Evolutionary conservation across 2,329 filamentous ascomycete species (phyloP).

Genomic region (Dactylella cylindrospora): DNA sequence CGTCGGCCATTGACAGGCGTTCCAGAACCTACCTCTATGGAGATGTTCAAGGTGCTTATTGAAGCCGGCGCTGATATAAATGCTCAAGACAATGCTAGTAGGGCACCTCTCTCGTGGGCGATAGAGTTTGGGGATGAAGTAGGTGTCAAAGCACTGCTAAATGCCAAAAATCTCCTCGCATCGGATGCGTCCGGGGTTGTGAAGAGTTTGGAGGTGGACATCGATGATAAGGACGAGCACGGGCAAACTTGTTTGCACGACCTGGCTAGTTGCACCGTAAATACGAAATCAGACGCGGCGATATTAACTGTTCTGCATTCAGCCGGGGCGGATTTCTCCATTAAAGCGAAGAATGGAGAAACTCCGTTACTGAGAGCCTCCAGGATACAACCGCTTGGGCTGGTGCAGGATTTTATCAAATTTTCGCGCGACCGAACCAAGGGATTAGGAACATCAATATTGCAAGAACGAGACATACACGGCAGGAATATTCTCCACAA

Average conservation of each 20-base stretch:
- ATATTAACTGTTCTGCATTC: background rate
- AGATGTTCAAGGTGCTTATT: background rate
- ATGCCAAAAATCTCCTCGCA: background rate
- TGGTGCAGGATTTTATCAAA: background rate
- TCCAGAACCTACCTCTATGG: background rate
- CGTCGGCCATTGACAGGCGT: background rate
- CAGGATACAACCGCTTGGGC: background rate
- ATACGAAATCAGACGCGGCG: background rate
- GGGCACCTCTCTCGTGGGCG: slow-evolving; percentile 1
- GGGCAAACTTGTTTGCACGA: slow-evolving; percentile 2
- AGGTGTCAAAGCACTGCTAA: background rate
- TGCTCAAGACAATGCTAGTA: slow-evolving; percentile 5
- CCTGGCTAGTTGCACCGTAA: background rate
- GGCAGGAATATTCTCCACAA: background rate
- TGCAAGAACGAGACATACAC: background rate
- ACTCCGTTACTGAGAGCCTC: background rate
- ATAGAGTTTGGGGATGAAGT: background rate
- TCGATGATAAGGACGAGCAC: background rate
- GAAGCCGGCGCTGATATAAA: background rate
- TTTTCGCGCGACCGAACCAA: background rate
- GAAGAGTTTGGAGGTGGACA: background rate
- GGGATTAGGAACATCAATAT: background rate
- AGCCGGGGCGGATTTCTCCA: background rate
- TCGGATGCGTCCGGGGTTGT: background rate
- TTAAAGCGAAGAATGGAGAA: background rate